Percentiles rank a stretch among this genome's conserved stretches.
Conservation (phyloP, 2,329 filamentous ascomycete genomes). For the Sodiomyces alkalinus region DNA sequence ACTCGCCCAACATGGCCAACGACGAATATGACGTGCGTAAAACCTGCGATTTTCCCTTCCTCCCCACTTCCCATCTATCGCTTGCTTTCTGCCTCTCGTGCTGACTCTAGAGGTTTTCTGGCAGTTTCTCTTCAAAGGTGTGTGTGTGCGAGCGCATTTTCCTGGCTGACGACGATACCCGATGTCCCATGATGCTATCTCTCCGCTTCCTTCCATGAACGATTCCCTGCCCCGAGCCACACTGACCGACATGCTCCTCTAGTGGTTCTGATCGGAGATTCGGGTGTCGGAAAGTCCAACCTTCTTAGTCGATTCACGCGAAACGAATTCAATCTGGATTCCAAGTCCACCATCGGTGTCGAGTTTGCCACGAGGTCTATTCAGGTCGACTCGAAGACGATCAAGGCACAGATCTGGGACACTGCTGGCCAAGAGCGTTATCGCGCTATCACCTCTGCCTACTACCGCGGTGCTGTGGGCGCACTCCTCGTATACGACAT, state of each 20-base stretch:
- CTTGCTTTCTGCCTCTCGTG: slow-evolving; percentile 3
- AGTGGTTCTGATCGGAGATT: slow-evolving; percentile 99
- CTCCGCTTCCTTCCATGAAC: no score
- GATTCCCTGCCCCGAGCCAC: no score
- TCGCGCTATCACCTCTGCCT: slow-evolving; percentile 96
- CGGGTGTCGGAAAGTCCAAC: slow-evolving; percentile 99
- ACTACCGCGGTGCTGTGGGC: slow-evolving; percentile 95
- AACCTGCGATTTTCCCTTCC: no score
- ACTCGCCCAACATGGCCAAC: slow-evolving; percentile 73
- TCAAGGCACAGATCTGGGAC: slow-evolving; percentile 99
- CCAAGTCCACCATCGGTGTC: slow-evolving; percentile 98
- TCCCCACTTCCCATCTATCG: not conserved
- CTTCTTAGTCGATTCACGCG: slow-evolving; percentile 98
- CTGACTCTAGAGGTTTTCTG: slow-evolving; percentile 7
- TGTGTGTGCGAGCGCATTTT: slow-evolving; percentile 13
- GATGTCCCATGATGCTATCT: slow-evolving; percentile 6
- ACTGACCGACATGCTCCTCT: slow-evolving; percentile 16
- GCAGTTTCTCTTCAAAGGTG: slow-evolving; percentile 99
- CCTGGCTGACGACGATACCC: slow-evolving; percentile 10
- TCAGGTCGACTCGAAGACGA: slow-evolving; percentile 97
- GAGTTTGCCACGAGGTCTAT: slow-evolving; percentile 98
- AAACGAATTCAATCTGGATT: slow-evolving; percentile 99
- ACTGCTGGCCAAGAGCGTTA: slow-evolving; percentile 98
- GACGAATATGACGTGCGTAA: slow-evolving; percentile 98
- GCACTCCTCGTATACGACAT: slow-evolving; percentile 98